A percentile compares a stretch with the other conserved stretches of the same genome.
These are phyloP conservation scores for Ampelomyces quisqualis DNA, from an alignment of 2,329 filamentous ascomycete species.

Conservation along the genomic window DNA sequence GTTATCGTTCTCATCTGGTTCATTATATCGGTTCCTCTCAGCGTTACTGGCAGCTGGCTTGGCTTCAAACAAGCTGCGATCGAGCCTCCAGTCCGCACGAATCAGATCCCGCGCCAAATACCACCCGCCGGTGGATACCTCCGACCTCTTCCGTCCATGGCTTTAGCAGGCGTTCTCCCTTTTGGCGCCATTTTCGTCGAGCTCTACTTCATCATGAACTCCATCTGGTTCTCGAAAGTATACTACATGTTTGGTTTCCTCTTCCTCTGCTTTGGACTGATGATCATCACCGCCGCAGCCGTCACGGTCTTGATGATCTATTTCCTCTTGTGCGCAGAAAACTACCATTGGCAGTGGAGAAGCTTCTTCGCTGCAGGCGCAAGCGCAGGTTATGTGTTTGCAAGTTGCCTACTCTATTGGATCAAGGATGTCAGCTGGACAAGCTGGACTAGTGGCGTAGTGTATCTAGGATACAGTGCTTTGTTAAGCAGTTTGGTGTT, in stretches of 20 bases:
- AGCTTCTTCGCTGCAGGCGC: conserved; percentile 90
- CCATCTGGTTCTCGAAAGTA: conserved; percentile 96
- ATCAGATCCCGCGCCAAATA: conserved; percentile 97
- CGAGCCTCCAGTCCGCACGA: conserved; percentile 83
- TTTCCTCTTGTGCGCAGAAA: conserved; percentile 91
- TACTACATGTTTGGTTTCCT: conserved; percentile 99
- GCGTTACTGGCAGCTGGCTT: conserved; percentile 86
- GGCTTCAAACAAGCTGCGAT: conserved; percentile 74
- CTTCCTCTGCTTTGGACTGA: conserved; percentile 94
- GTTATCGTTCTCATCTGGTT: conserved; percentile 95
- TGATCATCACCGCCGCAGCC: conserved; percentile 92
- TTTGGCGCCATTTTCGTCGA: conserved; percentile 98
- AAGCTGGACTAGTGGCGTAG: conserved; percentile 78
- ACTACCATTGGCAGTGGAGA: conserved; percentile 99
- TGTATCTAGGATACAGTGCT: conserved; percentile 91
- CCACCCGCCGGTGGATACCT: conserved; percentile 82
- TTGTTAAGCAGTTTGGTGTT: conserved; percentile 90
- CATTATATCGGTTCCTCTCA: conserved; percentile 89
- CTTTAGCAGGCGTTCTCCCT: conserved; percentile 87
- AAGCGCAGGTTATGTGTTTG: conserved; percentile 87
- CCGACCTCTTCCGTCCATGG: conserved; percentile 81
- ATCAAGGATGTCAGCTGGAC: conserved; percentile 82
- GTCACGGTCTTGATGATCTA: conserved; percentile 95
- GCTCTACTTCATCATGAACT: conserved; percentile 99
- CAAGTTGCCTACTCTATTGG: conserved; percentile 89